These are phyloP conservation scores for Fonsecaea pedrosoi DNA, from an alignment of 2,329 filamentous ascomycete species.

Conservation along the genomic window DNA sequence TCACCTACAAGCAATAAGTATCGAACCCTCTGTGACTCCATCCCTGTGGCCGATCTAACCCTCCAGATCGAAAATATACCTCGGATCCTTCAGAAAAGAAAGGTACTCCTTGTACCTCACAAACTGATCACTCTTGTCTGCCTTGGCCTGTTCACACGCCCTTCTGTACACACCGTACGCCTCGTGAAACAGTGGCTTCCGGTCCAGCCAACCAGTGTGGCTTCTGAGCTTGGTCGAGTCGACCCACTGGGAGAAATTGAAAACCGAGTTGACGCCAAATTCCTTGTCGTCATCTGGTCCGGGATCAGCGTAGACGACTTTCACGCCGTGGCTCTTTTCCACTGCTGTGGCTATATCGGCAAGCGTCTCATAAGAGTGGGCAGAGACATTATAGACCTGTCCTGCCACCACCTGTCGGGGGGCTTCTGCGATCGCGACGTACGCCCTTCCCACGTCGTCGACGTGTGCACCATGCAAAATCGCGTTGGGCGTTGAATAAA, in stretches of 20 bases:
- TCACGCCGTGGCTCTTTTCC: slow-evolving; percentile 51
- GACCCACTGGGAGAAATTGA: slow-evolving; percentile 37
- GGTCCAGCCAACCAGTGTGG: slow-evolving; percentile 32
- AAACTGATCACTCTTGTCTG: slow-evolving; percentile 20
- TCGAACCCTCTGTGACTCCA: background rate
- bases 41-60: background rate
- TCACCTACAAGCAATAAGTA: background rate
- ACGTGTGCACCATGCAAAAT: slow-evolving; percentile 58
- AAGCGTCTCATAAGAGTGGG: slow-evolving; percentile 54
- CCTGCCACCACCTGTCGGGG: slow-evolving; percentile 45
- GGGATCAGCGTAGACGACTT: slow-evolving; percentile 43
- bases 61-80: background rate
- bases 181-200: slow-evolving; percentile 35
- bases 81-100: background rate
- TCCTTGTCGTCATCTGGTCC: slow-evolving; percentile 27
- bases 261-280: slow-evolving; percentile 20
- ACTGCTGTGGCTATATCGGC: slow-evolving; percentile 50
- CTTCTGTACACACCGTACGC: slow-evolving; percentile 32
- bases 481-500: slow-evolving; percentile 47
- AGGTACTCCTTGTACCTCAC: background rate
- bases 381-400: slow-evolving; percentile 57
- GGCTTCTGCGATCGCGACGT: slow-evolving; percentile 52
- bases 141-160: slow-evolving; percentile 29
- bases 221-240: slow-evolving; percentile 33
- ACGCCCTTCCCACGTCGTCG: slow-evolving; percentile 59